phyloP scores from a whole-genome alignment of 228 moss, liverwort and hornwort species.

The Sphagnum magellanicum region DNA sequence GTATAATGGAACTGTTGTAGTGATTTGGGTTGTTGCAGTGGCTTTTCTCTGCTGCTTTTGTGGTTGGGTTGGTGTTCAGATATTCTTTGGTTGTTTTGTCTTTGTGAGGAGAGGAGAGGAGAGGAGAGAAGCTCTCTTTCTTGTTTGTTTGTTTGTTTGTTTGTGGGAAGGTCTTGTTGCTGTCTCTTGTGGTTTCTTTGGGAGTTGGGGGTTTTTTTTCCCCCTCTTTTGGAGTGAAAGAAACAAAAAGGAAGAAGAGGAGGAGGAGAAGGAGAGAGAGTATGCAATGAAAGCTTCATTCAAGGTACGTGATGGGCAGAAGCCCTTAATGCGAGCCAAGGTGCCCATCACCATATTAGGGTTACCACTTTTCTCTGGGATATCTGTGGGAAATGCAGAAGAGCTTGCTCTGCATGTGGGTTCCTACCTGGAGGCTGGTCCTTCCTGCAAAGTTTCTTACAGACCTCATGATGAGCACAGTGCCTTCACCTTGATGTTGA shows the following conservation, averaged over 20 bases:
- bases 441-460: slow-evolving; percentile 70
- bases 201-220: no score
- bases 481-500: slow-evolving; percentile 64
- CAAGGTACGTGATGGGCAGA: slow-evolving; percentile 80
- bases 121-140: no score
- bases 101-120: no score
- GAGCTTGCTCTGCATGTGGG: slow-evolving; percentile 84
- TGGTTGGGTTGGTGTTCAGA: no score
- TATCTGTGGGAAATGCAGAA: slow-evolving; percentile 68
- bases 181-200: no score
- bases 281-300: slow-evolving; percentile 79
- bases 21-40: no score
- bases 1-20: no score
- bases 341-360: slow-evolving; percentile 72
- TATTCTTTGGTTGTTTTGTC: no score
- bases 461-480: slow-evolving; percentile 63
- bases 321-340: slow-evolving; percentile 78
- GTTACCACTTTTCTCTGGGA: slow-evolving; percentile 71
- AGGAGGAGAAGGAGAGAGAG: not conserved
- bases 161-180: no score
- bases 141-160: no score
- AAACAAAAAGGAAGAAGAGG: slow-evolving; percentile 36
- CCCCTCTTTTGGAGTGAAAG: no score
- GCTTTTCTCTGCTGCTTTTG: no score
- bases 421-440: slow-evolving; percentile 63